Conservation (phyloP, 1,284 basidiomycete species). For the Termitomyces sp. region DNA sequence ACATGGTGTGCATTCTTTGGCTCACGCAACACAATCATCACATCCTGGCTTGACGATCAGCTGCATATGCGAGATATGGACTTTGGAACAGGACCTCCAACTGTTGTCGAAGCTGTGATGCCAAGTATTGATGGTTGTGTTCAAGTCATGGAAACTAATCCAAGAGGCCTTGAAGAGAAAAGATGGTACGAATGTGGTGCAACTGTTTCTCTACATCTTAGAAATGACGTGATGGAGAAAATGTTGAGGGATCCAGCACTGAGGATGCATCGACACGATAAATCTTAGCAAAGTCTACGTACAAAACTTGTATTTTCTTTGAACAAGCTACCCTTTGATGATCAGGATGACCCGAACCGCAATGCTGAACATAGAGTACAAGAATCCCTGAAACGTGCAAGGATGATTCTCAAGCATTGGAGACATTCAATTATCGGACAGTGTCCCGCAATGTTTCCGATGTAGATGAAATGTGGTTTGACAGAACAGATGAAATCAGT, state of each 20-base stretch:
- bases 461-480: neutral
- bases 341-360: neutral
- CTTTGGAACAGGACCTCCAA: constrained; percentile 28
- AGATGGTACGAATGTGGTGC: constrained; percentile 13
- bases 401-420: neutral
- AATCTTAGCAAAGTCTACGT: neutral
- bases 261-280: constrained; percentile 16
- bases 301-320: neutral
- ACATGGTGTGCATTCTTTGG: constrained; percentile 39
- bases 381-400: neutral
- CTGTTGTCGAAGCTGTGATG: constrained; percentile 31
- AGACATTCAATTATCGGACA: neutral
- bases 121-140: constrained; percentile 34
- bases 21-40: constrained; percentile 29
- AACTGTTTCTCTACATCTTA: constrained; percentile 15
- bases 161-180: neutral
- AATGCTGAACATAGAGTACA: neutral
- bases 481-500: constrained; percentile 3
- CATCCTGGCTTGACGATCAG: constrained; percentile 32
- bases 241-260: constrained; percentile 25
- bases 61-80: constrained; percentile 32
- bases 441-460: neutral
- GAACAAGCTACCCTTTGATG: neutral
- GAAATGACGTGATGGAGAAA: constrained; percentile 24
- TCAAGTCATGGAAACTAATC: constrained; percentile 32